phyloP scores from a whole-genome alignment of 2,329 filamentous ascomycete genomes.

The Grosmannia clavigera region DNA sequence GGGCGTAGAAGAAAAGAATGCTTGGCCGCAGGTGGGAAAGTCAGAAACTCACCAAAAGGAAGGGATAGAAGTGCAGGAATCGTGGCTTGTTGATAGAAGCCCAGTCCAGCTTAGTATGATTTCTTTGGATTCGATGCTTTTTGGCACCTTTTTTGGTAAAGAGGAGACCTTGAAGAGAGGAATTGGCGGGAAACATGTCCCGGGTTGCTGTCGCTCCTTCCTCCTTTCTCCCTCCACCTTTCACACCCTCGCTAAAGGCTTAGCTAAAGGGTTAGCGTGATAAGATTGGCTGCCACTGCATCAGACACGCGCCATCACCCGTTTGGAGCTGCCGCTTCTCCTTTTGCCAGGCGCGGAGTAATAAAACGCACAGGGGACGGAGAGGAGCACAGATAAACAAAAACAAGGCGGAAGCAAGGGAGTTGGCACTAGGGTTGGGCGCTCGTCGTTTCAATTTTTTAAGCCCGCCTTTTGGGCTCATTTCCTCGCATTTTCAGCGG shows the following conservation, averaged over 20 bases:
- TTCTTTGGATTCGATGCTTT: background rate
- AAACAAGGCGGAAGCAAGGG: background rate
- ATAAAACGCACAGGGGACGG: background rate
- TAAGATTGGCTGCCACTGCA: background rate
- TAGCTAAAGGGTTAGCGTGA: constrained; percentile 4
- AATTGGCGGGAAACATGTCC: constrained; percentile 2
- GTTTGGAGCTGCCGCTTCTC: background rate
- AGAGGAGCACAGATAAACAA: background rate
- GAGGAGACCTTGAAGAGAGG: background rate
- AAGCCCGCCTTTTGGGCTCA: background rate
- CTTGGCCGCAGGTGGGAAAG: background rate
- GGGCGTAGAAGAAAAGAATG: background rate
- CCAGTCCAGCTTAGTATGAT: background rate
- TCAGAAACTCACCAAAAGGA: background rate
- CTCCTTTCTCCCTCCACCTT: background rate
- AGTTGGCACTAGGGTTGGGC: background rate
- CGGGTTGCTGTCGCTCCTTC: constrained; percentile 2
- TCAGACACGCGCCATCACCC: constrained; percentile 1
- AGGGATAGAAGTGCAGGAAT: background rate
- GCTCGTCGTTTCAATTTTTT: background rate
- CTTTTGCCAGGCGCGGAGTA: background rate
- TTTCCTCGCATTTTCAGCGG: background rate
- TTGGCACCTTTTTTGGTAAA: background rate
- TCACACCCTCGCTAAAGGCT: background rate
- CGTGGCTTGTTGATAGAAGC: background rate